Base-by-base conservation (phyloP, 306 rosid species). In the Cicer bijugum region DNA sequence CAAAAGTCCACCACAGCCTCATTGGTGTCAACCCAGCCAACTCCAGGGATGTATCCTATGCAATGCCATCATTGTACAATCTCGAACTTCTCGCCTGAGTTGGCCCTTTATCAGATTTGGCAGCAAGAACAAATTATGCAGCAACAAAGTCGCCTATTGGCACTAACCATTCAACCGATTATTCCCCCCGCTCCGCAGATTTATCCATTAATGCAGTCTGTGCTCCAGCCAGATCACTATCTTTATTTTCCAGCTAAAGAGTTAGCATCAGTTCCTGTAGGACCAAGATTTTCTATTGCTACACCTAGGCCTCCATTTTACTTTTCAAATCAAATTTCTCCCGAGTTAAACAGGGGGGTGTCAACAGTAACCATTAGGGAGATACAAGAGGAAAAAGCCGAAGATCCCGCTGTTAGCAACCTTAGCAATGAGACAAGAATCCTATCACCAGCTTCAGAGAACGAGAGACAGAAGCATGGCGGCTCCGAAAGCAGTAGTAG, bases 331-430 rank as follows among this genome's bases (percentile, higher is more conserved):
- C 84, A 46, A 74, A 46, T 55, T 69, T 82, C 68, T 62, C 87
- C 89, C 4, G 76, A 85, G 43, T 65, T 83, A 59, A 75, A 70
- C 51, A 71, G 85, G 55, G 83, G 86, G 33, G 84, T 84, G 65
- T 88, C 96, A 67, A 88, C 86, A 0, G 91, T 92, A 71, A 86
- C 91, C 75, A 92, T 92, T 61, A 86, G 78, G 75, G 97, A 92
- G 82, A 85, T 88, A 85, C 92, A 85, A 55, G 96, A 88, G 55
- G 93, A 88, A 65, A 86, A 77, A 70, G 42, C 67, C 28, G 96
- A 88, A 77, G 80, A 82, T 47, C 78, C 83, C 56, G 67, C 75
- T 70, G 72, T 50, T 48, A 74, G 84, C 58, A 77, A 64, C 75
- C 17, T 52, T 3, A 65, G 57, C 67, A 12, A 78, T 74, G 87